phyloP scores from a whole-genome alignment of 192 early-diverging fungal genomes.

The Glomus cerebriforme region DNA sequence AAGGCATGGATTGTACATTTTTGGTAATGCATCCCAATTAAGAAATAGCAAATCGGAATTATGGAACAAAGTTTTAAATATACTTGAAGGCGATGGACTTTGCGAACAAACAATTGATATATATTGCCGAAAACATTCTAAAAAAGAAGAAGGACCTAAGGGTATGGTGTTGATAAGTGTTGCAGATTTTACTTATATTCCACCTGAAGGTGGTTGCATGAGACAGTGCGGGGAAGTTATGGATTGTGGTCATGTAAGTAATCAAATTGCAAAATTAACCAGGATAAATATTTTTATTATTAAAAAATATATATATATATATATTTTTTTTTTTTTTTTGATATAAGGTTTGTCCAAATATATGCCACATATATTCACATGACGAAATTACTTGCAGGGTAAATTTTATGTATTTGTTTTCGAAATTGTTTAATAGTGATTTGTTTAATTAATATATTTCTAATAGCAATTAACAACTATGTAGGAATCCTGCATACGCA shows the following conservation, averaged over 20 bases:
- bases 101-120: background rate
- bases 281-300: background rate
- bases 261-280: background rate
- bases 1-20: slow-evolving; percentile 60
- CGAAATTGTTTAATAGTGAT: background rate
- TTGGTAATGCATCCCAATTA: slow-evolving; percentile 55
- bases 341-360: slow-evolving; percentile 2
- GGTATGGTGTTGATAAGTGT: background rate
- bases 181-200: background rate
- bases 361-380: slow-evolving; percentile 20
- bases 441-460: background rate
- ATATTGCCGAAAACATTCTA: slow-evolving; percentile 21
- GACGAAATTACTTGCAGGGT: slow-evolving; percentile 5
- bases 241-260: slow-evolving; percentile 28
- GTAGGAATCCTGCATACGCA: slow-evolving; percentile 16
- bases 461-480: background rate
- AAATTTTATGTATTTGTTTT: background rate
- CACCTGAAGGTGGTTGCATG: slow-evolving; percentile 18
- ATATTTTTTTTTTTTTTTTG: background rate
- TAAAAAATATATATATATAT: background rate
- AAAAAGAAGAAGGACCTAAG: background rate
- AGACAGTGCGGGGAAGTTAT: slow-evolving; percentile 1
- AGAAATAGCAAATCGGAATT: slow-evolving; percentile 44
- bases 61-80: slow-evolving; percentile 35
- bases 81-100: background rate